Percentiles rank a stretch among this genome's conserved stretches.
phyloP scores from a whole-genome alignment of 371 early-diverging fungal species.

The Zychaea mexicana region DNA sequence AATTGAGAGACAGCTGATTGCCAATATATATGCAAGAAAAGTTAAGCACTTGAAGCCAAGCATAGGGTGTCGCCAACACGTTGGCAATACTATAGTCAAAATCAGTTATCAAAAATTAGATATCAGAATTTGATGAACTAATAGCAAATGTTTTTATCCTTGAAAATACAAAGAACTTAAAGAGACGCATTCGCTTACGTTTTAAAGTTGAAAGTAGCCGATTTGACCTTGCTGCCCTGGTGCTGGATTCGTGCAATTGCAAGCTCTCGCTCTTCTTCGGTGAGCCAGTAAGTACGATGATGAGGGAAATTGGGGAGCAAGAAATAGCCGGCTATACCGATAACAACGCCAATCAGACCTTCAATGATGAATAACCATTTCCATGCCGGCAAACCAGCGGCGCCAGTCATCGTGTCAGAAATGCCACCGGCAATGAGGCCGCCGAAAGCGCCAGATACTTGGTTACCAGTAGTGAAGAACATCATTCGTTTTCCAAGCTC shows the following conservation, averaged over 20 bases:
- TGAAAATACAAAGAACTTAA: neutral
- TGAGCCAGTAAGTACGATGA: conserved; percentile 49
- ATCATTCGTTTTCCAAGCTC: conserved; percentile 78
- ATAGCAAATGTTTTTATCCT: neutral
- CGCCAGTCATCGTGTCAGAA: conserved; percentile 35
- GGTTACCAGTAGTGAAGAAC: conserved; percentile 63
- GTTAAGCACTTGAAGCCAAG: conserved; percentile 28
- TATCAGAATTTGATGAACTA: neutral
- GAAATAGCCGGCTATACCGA: conserved; percentile 44
- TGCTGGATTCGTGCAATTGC: conserved; percentile 52
- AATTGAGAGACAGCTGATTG: conserved; percentile 36
- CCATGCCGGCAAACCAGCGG: conserved; percentile 56
- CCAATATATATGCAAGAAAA: conserved; percentile 42
- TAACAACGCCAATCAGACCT: conserved; percentile 49
- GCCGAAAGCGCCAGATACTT: conserved; percentile 33
- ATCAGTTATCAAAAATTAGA: neutral
- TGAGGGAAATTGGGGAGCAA: conserved; percentile 62
- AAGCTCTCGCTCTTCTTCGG: conserved; percentile 47
- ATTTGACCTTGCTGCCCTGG: conserved; percentile 27
- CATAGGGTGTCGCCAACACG: conserved; percentile 34
- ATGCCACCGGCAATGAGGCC: conserved; percentile 46
- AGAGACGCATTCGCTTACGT: too few species aligned
- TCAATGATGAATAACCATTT: conserved; percentile 66
- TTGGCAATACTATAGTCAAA: neutral
- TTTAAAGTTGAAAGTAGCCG: neutral